A percentile compares a stretch with the other conserved stretches of the same genome.
These are phyloP conservation scores for Mortierella hygrophila DNA, from an alignment of 192 early-diverging fungal genomes.

Conservation along the genomic window DNA sequence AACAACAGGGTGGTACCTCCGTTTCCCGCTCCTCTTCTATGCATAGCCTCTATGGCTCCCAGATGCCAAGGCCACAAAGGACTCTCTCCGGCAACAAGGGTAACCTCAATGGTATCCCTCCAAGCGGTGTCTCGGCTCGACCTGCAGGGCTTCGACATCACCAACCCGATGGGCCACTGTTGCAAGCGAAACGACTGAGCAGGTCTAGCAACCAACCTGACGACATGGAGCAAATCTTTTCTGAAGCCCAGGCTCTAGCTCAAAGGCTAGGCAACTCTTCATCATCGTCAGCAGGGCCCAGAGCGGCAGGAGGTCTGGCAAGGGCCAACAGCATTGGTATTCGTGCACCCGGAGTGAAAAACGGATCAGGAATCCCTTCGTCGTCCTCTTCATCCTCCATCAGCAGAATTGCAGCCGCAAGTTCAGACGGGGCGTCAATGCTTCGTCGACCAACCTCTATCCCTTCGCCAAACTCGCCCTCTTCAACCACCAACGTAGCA, in stretches of 20 bases:
- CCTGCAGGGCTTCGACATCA: slow-evolving; percentile 19
- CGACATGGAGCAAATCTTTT: slow-evolving; percentile 29
- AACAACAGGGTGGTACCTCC: slow-evolving; percentile 9
- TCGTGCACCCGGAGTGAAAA: slow-evolving; percentile 3
- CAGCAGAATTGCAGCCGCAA: background rate
- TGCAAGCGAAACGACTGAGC: slow-evolving; percentile 4
- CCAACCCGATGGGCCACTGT: slow-evolving; percentile 17
- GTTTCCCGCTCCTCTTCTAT: slow-evolving; percentile 38
- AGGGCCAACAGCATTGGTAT: background rate
- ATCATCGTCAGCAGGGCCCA: background rate
- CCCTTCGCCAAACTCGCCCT: background rate
- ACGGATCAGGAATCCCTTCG: background rate
- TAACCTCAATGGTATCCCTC: background rate
- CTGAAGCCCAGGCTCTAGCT: slow-evolving; percentile 7
- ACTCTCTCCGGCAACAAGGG: slow-evolving; percentile 16
- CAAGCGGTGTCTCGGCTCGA: background rate
- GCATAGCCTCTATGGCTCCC: slow-evolving; percentile 9
- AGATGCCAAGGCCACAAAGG: slow-evolving; percentile 36
- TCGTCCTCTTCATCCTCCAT: background rate
- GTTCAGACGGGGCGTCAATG: slow-evolving; percentile 11
- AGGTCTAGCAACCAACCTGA: slow-evolving; percentile 4
- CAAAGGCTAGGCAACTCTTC: slow-evolving; percentile 15
- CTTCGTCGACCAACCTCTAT: slow-evolving; percentile 9
- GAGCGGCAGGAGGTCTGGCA: background rate
- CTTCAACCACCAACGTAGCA: background rate